Base-by-base conservation (phyloP, 495 filamentous ascomycete species). In the Xylaria castorea region DNA sequence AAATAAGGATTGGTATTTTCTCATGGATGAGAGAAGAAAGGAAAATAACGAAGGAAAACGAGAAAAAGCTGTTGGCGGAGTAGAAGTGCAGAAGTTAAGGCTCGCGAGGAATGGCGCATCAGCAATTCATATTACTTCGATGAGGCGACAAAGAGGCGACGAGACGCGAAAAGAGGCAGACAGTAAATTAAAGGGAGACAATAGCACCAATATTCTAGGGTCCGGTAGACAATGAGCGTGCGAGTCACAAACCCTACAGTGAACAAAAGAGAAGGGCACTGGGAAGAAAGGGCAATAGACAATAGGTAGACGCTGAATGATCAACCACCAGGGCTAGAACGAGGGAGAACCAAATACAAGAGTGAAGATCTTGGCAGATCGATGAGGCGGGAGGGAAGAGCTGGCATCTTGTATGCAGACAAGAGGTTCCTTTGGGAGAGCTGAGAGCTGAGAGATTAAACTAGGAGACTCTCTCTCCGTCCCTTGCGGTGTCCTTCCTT, bases 341-440 rank as follows among this genome's bases (percentile, higher is more conserved):
- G 58, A 75, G 40, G 40, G n/a, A 51, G 34, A 65, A 42, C 16
- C 44, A 62, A 30, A 48, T 22, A 11, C 46, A 63, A 44, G 46
- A 70, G 73, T 32, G 68, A 76, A 74, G 73, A 75, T 78, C 72
- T 60, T 75, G 48, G 71, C 68, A 25, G 51, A 70, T 63, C 46
- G 60, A 65, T 48, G 36, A 32, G 55, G 48, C 20, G 58, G 71
- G 74, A 62, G 71, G 44, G 48, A n/a, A n/a, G n/a, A 40, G 36
- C 44, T 34, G 30, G 58, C 77, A 75, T 79, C 77, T 79, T 79
- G 77, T 79, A 79, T 42, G 65, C 63, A 61, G 44, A 53, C 61
- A 71, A 70, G 42, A 40, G n/a, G 25, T 6, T 40, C 38, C 8
- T 38, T 55, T 57, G 48, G 36, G 2, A 7, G 36, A 57, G 27